Evolutionary conservation across 108 stramenopile species (phyloP).

Genomic region (Parmales sp.): DNA sequence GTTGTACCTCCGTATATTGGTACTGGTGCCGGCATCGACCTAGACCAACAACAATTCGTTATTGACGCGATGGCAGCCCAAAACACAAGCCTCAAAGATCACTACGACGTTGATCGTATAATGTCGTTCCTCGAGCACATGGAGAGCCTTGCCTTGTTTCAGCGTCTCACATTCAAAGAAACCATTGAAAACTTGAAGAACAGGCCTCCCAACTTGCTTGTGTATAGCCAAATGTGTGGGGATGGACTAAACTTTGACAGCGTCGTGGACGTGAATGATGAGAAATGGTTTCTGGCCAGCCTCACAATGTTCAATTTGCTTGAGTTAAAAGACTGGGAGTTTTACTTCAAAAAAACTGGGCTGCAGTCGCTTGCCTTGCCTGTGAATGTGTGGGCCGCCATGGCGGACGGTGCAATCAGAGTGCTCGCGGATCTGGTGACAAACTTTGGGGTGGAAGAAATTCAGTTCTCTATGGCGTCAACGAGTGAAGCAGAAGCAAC

Average conservation of each 20-base stretch:
- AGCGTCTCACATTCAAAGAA: not conserved
- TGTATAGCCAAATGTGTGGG: not conserved
- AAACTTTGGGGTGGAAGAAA: not conserved
- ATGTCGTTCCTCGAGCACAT: not conserved
- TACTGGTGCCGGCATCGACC: not conserved
- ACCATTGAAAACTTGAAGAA: not conserved
- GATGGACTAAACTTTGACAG: not conserved
- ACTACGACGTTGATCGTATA: not conserved
- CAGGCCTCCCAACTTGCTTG: not conserved
- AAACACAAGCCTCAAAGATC: not conserved
- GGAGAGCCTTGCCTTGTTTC: not conserved
- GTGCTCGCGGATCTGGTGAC: not conserved
- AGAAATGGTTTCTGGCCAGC: not conserved
- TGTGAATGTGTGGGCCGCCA: not conserved
- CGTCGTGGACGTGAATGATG: not conserved
- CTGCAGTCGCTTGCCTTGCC: not conserved
- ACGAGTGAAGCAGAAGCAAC: not conserved
- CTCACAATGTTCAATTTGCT: not conserved
- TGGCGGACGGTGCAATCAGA: not conserved
- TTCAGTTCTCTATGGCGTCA: not conserved
- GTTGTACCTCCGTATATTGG: not conserved
- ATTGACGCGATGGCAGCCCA: not conserved
- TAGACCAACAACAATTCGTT: not conserved
- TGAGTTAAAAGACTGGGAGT: not conserved
- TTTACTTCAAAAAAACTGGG: not conserved